Conservation (phyloP, 1,139 yeast species). For the Yamadazyma kanchanaburiensis region DNA sequence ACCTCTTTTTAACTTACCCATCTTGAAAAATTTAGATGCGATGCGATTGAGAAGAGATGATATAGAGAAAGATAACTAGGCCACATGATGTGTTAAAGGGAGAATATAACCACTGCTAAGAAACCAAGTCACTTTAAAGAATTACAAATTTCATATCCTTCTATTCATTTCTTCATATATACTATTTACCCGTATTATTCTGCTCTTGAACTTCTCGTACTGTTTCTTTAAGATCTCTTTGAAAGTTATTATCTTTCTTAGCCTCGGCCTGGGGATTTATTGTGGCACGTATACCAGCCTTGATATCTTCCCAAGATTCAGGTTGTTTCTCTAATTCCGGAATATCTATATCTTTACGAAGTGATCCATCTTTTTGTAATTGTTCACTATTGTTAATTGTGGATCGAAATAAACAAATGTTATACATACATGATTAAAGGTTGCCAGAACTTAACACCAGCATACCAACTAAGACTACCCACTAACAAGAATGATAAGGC, state of each 20-base stretch:
- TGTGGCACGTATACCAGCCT: constrained; percentile 20
- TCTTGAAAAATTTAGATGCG: constrained; percentile 15
- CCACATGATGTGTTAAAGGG: too few species aligned
- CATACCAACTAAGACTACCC: constrained; percentile 40
- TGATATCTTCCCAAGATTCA: constrained; percentile 37
- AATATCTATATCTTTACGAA: constrained; percentile 55
- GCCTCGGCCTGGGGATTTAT: constrained; percentile 19
- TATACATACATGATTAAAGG: constrained; percentile 63
- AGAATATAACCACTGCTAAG: too few species aligned
- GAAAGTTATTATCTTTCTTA: constrained; percentile 5
- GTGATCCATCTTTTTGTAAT: constrained; percentile 62
- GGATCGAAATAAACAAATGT: too few species aligned
- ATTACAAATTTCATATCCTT: too few species aligned
- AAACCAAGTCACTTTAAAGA: too few species aligned
- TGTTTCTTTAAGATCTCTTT: constrained; percentile 5
- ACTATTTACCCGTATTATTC: not conserved
- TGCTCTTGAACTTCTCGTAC: constrained; percentile 3
- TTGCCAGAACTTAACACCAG: constrained; percentile 67
- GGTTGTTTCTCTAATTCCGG: constrained; percentile 42
- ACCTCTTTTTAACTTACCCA: constrained; percentile 77
- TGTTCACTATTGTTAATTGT: constrained; percentile 67
- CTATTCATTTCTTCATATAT: too few species aligned
- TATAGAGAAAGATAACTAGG: too few species aligned
- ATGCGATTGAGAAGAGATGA: too few species aligned
- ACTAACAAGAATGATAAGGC: constrained; percentile 26